A percentile compares a stretch with the other conserved stretches of the same genome.
Conservation (phyloP, 2,329 filamentous ascomycete species). For the Ramularia collo-cygni region DNA sequence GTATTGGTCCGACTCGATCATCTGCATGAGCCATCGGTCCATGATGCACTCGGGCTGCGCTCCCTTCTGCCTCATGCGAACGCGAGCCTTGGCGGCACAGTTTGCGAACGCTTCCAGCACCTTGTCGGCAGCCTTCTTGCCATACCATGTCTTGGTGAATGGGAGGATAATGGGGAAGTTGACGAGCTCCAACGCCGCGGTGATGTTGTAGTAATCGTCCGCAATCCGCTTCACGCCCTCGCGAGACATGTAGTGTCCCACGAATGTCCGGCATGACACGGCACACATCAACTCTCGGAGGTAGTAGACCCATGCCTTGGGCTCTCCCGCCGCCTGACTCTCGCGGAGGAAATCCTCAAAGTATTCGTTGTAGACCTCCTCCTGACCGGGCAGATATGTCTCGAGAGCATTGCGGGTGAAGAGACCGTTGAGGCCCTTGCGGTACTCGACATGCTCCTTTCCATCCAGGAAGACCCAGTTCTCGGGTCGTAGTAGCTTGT, state of each 20-base stretch:
- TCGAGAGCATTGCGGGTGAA: constrained; percentile 89
- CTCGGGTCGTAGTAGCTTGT: constrained; percentile 82
- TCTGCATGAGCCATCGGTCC: constrained; percentile 86
- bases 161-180: constrained; percentile 97
- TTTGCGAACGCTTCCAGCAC: constrained; percentile 82
- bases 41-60: constrained; percentile 86
- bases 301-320: constrained; percentile 78
- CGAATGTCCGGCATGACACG: constrained; percentile 92
- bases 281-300: constrained; percentile 95
- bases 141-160: constrained; percentile 94
- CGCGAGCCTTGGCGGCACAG: constrained; percentile 89
- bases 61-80: constrained; percentile 67
- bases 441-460: constrained; percentile 90
- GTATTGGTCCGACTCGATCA: constrained; percentile 79
- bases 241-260: constrained; percentile 89
- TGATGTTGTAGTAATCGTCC: constrained; percentile 95
- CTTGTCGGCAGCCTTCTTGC: constrained; percentile 91
- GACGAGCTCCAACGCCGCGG: constrained; percentile 89
- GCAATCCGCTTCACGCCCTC: constrained; percentile 88
- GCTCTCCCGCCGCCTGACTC: constrained; percentile 63
- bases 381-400: constrained; percentile 82
- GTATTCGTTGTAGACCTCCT: constrained; percentile 84
- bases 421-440: constrained; percentile 88
- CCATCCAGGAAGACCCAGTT: constrained; percentile 99
- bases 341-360: constrained; percentile 71